These are phyloP conservation scores for Artemisia argyi DNA, from an alignment of 129 eudicot species.

Conservation along the genomic window DNA sequence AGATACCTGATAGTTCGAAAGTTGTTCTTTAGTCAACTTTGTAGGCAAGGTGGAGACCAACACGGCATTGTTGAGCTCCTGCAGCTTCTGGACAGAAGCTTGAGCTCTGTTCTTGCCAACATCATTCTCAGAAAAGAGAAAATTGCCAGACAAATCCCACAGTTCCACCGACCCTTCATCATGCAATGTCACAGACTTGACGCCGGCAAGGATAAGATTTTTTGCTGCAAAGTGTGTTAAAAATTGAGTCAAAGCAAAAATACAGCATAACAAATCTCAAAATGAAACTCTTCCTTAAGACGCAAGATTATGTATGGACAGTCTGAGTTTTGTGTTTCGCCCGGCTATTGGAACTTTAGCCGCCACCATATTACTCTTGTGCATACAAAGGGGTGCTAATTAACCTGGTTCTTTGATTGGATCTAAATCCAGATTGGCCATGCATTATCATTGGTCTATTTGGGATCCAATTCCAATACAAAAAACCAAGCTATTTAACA, in stretches of 20 bases:
- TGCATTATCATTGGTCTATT: too few relatives aligned
- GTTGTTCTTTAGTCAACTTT: slow-evolving; percentile 73
- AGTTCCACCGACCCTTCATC: slow-evolving; percentile 88
- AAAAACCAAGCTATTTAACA: neutral
- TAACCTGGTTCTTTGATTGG: too few relatives aligned
- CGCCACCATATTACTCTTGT: too few relatives aligned
- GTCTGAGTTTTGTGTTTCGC: neutral
- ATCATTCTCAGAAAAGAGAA: slow-evolving; percentile 75
- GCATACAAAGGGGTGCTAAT: too few relatives aligned
- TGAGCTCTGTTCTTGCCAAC: slow-evolving; percentile 93
- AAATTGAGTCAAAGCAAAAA: neutral
- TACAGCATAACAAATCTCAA: neutral
- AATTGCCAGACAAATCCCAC: slow-evolving; percentile 95
- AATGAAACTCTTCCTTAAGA: neutral
- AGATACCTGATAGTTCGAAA: slow-evolving; percentile 79
- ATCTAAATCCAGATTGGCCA: too few relatives aligned
- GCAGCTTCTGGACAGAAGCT: slow-evolving; percentile 86
- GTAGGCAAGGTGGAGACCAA: slow-evolving; percentile 66
- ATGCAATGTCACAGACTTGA: slow-evolving; percentile 90
- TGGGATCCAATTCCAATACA: too few relatives aligned
- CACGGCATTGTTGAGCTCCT: slow-evolving; percentile 96
- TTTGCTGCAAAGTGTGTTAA: slow-evolving; percentile 50
- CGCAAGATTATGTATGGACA: neutral
- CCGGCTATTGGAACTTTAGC: too few relatives aligned
- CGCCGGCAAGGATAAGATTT: slow-evolving; percentile 88